Base-by-base conservation (phyloP, 2,329 filamentous ascomycete species). In the Elsinoe ampelina region DNA sequence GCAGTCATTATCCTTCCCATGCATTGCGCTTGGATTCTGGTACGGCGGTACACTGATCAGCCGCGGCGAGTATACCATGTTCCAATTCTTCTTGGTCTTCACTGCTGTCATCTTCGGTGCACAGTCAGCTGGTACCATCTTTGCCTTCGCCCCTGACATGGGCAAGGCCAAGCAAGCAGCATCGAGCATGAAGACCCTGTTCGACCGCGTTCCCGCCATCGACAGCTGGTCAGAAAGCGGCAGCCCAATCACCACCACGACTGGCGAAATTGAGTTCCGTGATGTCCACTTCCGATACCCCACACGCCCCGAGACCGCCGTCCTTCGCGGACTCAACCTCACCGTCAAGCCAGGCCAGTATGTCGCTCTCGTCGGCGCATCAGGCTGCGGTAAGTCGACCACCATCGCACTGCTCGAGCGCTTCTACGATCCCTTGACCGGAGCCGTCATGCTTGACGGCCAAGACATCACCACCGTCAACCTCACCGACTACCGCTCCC, bases 281-380 rank as follows among this genome's bases (percentile, higher is more conserved):
- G 84, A 95, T 62, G 90, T 97, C 1, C 89, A 95, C 69, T 97
- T 96, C 79, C 82, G 89, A 41, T 98, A 97, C 66, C 91, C 92
- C 0, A 95, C 89, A 0, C 83, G 93, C 1, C 87, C 89, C 0
- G 89, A 95, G 63, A 89, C 95, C 63, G 88, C 89, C n/a, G 89
- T 97, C 0, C 82, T 97, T 2, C 86, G 89, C 26, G 92, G 91
- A 0, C 77, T 96, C 10, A 85, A 92, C 70, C 77, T 92, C 5
- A 76, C 74, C 12, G 81, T 92, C 41, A 81, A 83, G 26, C 87
- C 87, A 0, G 89, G 88, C 3, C 87, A 92, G 67, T 93, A 92
- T 64, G 80, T 92, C 6, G 93, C 92, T 0, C 80, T 97, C 2
- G 93, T 97, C 7, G 93, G 93, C n/a, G 86, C 92, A 0, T 93